phyloP scores from a whole-genome alignment of 805 yeast genomes.

The Priceomyces melissophilus region DNA sequence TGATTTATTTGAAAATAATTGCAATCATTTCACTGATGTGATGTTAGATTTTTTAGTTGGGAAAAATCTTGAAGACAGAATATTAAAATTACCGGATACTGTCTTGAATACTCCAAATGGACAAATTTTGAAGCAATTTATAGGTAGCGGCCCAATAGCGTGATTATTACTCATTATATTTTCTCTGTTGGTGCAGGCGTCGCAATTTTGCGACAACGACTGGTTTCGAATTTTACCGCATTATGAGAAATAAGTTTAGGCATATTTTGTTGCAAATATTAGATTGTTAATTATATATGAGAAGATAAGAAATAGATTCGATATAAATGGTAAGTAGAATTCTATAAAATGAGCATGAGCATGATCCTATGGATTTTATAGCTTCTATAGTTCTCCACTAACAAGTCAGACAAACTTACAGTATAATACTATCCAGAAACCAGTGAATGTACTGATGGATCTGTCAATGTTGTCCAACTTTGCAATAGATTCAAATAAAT shows the following conservation, averaged over 20 bases:
- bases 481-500: conserved; percentile 1
- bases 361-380: background rate
- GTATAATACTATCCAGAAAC: conserved; percentile 6
- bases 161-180: background rate
- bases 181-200: background rate
- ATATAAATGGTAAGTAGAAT: conserved; percentile 1
- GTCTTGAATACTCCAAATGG: conserved; percentile 43
- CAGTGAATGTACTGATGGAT: conserved; percentile 6
- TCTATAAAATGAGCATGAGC: background rate
- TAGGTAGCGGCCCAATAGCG: conserved; percentile 15
- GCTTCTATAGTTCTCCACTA: background rate
- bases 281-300: background rate
- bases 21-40: conserved; percentile 65
- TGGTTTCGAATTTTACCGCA: conserved; percentile 1
- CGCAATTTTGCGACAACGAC: background rate
- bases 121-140: conserved; percentile 29
- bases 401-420: conserved; percentile 1
- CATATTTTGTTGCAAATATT: conserved; percentile 3
- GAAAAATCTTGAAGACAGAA: conserved; percentile 49
- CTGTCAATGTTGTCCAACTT: conserved; percentile 2
- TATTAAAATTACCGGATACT: conserved; percentile 48
- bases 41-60: conserved; percentile 57
- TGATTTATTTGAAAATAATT: conserved; percentile 59
- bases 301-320: background rate
- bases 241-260: background rate